Base-by-base conservation (phyloP, 805 yeast genomes). In the Vanderwaltozyma verrucispora region DNA sequence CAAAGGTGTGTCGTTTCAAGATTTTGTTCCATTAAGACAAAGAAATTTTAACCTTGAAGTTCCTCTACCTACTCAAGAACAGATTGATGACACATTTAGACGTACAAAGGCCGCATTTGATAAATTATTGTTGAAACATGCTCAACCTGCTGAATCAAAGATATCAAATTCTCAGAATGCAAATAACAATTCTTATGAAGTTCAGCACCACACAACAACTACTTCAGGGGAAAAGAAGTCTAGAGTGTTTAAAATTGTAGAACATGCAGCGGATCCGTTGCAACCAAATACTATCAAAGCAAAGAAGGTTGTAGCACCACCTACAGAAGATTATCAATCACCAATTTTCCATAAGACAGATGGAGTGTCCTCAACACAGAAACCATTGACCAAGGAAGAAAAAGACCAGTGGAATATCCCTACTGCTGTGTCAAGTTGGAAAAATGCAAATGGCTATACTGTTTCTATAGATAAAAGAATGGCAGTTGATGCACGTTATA, bases 391-490 rank as follows among this genome's bases (percentile, higher is more conserved):
- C 0, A 73, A 74, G 20, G 84, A 80, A 46, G 94, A 87, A 37
- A 82, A 77, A 45, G 75, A 72, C 20, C 70, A 74, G 43, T 89
- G 96, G 96, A 69, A 71, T 33, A 86, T 92, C 23, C 97, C 97
- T 0, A 78, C 95, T 0, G 85, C 94, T 1, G 74, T 89, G 0
- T 89, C 97, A 1, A 86, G 85, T 56, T 92, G 97, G 96, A 88
- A 87, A 58, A 92, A 92, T 57, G 84, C 88, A 14, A 81, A 83
- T 48, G 96, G 97, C 1, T 85, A 77, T 53, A 77, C 95, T 1
- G 78, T 88, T 32, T 76, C 81, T 1, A 59, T 88, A 29, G 95
- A 87, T 38, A 83, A 81, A 50, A 66, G 96, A 41, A 64, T 84
- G 38, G 69, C 75, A 2, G 69, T 71, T 12, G 70, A 65, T 38